A percentile compares a stretch with the other conserved stretches of the same genome.
Evolutionary conservation across 108 stramenopile genomes (phyloP).

Genomic region (Cyclotella baltica): DNA sequence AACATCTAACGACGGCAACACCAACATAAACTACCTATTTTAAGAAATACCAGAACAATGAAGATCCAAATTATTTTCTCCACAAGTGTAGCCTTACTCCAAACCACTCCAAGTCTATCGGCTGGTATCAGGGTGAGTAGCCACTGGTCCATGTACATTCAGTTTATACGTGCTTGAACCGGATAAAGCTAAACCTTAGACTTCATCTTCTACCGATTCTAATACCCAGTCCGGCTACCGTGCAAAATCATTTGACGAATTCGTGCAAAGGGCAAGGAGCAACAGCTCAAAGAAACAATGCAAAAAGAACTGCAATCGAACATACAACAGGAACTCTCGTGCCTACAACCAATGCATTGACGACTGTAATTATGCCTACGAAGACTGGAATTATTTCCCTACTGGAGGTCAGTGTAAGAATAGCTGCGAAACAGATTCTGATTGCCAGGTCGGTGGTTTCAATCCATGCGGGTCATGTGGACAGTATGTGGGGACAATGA

Average conservation of each 20-base stretch:
- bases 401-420: not conserved
- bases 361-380: not conserved
- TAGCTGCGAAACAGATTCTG: not conserved
- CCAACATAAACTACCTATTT: not conserved
- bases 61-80: not conserved
- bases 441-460: not conserved
- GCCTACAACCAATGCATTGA: not conserved
- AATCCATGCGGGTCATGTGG: constrained; percentile 10
- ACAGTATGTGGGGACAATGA: not conserved
- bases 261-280: not conserved
- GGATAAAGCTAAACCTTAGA: not conserved
- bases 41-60: not conserved
- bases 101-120: not conserved
- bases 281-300: not conserved
- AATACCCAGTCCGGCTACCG: not conserved
- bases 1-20: not conserved
- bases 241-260: not conserved
- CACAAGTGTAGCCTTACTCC: not conserved
- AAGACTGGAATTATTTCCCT: constrained; percentile 7
- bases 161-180: not conserved
- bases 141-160: not conserved
- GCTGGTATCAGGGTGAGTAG: constrained; percentile 5
- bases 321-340: not conserved
- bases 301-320: constrained; percentile 2
- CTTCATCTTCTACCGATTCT: not conserved